A percentile compares a stretch with the other conserved stretches of the same genome.
These are phyloP conservation scores for Aspergillus cristatus DNA, from an alignment of 495 filamentous ascomycete genomes.

Conservation along the genomic window DNA sequence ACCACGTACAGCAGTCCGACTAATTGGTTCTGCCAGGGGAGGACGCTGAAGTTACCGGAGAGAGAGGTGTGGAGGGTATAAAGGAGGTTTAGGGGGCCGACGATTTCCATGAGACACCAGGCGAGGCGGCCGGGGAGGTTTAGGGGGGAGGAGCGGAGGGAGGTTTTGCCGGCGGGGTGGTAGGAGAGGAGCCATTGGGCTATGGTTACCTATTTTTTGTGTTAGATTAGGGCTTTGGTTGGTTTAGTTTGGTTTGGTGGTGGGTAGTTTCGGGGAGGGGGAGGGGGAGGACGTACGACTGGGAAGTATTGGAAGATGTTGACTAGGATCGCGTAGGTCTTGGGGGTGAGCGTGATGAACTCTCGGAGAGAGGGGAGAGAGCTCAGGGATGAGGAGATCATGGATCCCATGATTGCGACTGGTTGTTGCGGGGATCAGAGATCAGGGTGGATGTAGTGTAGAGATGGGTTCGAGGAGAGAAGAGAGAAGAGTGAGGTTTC, in stretches of 20 bases:
- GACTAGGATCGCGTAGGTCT: conserved; percentile 38
- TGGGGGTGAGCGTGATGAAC: conserved; percentile 43
- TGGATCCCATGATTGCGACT: conserved; percentile 17
- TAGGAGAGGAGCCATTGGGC: conserved; percentile 55
- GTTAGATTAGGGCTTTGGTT: conserved; percentile 4
- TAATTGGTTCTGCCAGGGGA: conserved; percentile 25
- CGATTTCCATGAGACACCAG: conserved; percentile 82
- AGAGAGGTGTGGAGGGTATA: conserved; percentile 67
- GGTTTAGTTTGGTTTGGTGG: neutral
- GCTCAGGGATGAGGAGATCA: conserved; percentile 12
- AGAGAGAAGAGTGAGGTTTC: too few species aligned
- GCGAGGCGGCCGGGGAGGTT: conserved; percentile 84
- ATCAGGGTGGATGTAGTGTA: too few species aligned
- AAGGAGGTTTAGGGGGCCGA: conserved; percentile 64
- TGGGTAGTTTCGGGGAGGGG: neutral
- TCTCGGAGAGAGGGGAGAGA: conserved; percentile 14
- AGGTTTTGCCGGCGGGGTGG: conserved; percentile 82
- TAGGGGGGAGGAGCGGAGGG: conserved; percentile 49
- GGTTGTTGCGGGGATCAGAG: neutral
- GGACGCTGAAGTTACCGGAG: conserved; percentile 7
- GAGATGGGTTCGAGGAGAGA: too few species aligned
- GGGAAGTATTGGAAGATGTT: conserved; percentile 44
- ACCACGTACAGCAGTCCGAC: conserved; percentile 37
- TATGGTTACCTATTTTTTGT: conserved; percentile 37
- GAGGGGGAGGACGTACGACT: conserved; percentile 19